Conservation (phyloP, 495 filamentous ascomycete genomes). For the Cercophora samala region DNA sequence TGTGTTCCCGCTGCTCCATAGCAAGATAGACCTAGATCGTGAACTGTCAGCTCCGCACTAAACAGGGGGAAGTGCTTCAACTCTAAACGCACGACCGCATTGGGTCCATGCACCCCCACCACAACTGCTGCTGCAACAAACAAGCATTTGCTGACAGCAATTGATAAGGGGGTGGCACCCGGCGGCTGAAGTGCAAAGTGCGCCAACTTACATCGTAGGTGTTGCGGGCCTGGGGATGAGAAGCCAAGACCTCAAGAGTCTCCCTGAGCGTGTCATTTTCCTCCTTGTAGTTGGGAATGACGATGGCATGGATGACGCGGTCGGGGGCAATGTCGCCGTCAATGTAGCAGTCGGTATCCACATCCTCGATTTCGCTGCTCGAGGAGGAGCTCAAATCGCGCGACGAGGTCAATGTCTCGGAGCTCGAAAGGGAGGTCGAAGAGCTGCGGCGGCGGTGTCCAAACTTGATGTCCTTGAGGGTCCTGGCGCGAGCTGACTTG, state of each 20-base stretch:
- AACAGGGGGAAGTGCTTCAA: slow-evolving; percentile 9
- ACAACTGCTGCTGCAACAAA: slow-evolving; percentile 6
- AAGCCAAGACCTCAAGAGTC: slow-evolving; percentile 62
- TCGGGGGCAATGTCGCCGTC: slow-evolving; percentile 41
- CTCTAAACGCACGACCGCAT: slow-evolving; percentile 13
- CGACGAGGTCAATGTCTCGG: slow-evolving; percentile 49
- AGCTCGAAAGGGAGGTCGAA: slow-evolving; percentile 50
- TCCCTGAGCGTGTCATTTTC: slow-evolving; percentile 61
- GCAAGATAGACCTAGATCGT: slow-evolving; percentile 60
- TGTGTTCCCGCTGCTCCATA: slow-evolving; percentile 62
- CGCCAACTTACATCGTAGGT: slow-evolving; percentile 59
- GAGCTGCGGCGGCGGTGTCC: slow-evolving; percentile 47
- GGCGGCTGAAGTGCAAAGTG: slow-evolving; percentile 3
- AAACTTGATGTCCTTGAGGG: slow-evolving; percentile 42
- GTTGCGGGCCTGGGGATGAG: slow-evolving; percentile 57
- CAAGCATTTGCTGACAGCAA: neutral
- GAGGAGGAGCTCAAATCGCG: slow-evolving; percentile 43
- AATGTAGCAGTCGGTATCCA: slow-evolving; percentile 39
- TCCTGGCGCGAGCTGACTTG: slow-evolving; percentile 40
- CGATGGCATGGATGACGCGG: slow-evolving; percentile 57
- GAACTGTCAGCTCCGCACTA: slow-evolving; percentile 17
- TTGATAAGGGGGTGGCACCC: neutral
- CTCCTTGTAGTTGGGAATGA: slow-evolving; percentile 69
- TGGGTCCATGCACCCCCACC: slow-evolving; percentile 15
- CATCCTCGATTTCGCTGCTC: slow-evolving; percentile 48